Percentiles rank a stretch among this genome's conserved stretches.
Evolutionary conservation across 805 yeast species (phyloP).

Genomic region (Lipomyces oligophaga): DNA sequence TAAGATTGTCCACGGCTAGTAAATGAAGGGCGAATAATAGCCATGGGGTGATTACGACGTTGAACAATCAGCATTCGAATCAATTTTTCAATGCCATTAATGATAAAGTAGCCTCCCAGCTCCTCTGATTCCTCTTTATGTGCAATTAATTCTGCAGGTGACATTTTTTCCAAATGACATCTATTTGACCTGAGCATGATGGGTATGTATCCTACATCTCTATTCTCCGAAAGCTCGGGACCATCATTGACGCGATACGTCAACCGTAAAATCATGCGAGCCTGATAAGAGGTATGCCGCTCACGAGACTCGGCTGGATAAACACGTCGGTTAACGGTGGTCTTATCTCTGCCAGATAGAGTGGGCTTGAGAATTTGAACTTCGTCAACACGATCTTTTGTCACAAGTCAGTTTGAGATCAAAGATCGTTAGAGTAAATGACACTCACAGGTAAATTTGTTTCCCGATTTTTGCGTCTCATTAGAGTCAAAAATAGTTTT

Average conservation of each 20-base stretch:
- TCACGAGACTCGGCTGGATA: slow-evolving; percentile 89
- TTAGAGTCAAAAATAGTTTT: slow-evolving; percentile 80
- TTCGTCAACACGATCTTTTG: slow-evolving; percentile 69
- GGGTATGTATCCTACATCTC: slow-evolving; percentile 91
- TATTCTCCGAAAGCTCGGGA: slow-evolving; percentile 67
- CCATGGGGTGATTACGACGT: slow-evolving; percentile 97
- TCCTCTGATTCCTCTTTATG: slow-evolving; percentile 90
- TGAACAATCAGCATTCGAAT: slow-evolving; percentile 97
- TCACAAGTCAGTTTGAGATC: neutral
- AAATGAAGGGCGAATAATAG: slow-evolving; percentile 90
- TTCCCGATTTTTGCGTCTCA: slow-evolving; percentile 69
- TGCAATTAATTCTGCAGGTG: slow-evolving; percentile 76
- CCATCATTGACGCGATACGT: slow-evolving; percentile 87
- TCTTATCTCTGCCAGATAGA: slow-evolving; percentile 66
- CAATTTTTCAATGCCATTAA: slow-evolving; percentile 94
- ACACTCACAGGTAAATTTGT: slow-evolving; percentile 54
- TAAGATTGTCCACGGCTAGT: slow-evolving; percentile 90
- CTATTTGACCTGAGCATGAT: slow-evolving; percentile 86
- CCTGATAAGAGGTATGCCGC: slow-evolving; percentile 76
- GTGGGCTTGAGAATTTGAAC: slow-evolving; percentile 84
- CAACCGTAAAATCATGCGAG: slow-evolving; percentile 71
- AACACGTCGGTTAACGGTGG: slow-evolving; percentile 71
- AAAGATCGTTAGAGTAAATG: neutral
- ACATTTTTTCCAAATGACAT: slow-evolving; percentile 80
- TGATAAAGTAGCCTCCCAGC: slow-evolving; percentile 92